A percentile compares a stretch with the other conserved stretches of the same genome.
Conservation (phyloP, 768 basidiomycete species). For the Sarcodon sp. region DNA sequence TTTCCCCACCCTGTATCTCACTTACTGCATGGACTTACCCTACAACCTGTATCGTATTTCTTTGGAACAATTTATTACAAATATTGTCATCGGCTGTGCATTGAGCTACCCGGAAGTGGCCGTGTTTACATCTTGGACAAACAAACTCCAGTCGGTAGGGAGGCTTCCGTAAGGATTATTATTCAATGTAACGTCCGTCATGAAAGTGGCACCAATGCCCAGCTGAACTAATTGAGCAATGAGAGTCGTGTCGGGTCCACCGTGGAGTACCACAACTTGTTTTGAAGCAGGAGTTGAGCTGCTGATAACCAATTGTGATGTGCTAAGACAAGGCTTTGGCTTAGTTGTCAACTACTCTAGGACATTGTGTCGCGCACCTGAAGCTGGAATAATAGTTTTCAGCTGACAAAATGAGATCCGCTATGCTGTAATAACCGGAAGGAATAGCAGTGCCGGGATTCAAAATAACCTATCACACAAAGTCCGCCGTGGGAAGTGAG, state of each 20-base stretch:
- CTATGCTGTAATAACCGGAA: constrained; percentile 14
- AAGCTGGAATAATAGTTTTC: constrained; percentile 18
- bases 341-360: too few relatives aligned
- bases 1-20: too few relatives aligned
- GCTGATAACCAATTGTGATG: constrained; percentile 10
- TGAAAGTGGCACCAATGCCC: constrained; percentile 16
- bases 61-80: too few relatives aligned
- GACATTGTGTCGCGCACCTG: constrained; percentile 10
- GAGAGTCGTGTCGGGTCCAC: constrained; percentile 14
- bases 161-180: constrained; percentile 12
- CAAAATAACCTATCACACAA: constrained; percentile 11
- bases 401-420: constrained; percentile 17
- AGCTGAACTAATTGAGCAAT: constrained; percentile 12
- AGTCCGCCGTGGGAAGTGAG: not conserved
- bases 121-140: too few relatives aligned
- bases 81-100: too few relatives aligned
- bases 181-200: constrained; percentile 15
- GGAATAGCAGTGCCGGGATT: constrained; percentile 15
- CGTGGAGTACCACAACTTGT: constrained; percentile 20
- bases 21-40: too few relatives aligned
- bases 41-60: too few relatives aligned
- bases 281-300: constrained; percentile 10
- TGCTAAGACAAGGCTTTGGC: constrained; percentile 5
- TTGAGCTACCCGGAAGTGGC: too few relatives aligned
- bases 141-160: constrained; percentile 7